Conservation (phyloP, 2,329 filamentous ascomycete species). For the Clonostachys byssicola region DNA sequence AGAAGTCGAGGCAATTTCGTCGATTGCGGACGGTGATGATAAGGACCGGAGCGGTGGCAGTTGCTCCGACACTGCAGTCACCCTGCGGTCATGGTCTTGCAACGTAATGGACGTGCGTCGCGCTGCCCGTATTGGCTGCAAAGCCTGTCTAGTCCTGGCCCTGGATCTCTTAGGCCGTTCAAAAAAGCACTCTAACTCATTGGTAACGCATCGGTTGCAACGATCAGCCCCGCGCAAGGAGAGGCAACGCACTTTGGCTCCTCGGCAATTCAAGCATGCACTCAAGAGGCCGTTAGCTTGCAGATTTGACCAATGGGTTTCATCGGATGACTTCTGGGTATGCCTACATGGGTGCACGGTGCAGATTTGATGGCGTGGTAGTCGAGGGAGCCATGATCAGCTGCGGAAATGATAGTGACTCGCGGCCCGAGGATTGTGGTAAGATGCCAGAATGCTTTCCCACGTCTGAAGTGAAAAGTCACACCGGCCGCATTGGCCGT, state of each 20-base stretch:
- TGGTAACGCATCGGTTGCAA: conserved; percentile 2
- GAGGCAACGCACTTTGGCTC: conserved; percentile 3
- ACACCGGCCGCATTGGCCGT: too few relatives aligned
- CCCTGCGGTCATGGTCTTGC: too few relatives aligned
- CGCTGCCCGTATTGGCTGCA: too few relatives aligned
- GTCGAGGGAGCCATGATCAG: conserved; percentile 9
- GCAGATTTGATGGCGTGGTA: conserved; percentile 7
- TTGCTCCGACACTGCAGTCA: too few relatives aligned
- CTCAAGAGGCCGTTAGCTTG: background rate
- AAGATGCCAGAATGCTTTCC: too few relatives aligned
- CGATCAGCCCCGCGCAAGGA: conserved; percentile 1
- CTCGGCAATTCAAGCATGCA: conserved; percentile 2
- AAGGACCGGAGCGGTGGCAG: too few relatives aligned
- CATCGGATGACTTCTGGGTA: background rate
- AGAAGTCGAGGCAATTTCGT: too few relatives aligned
- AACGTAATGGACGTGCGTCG: too few relatives aligned
- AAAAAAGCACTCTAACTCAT: conserved; percentile 2
- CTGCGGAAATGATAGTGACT: background rate
- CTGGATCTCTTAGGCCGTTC: conserved; percentile 1
- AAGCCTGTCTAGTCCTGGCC: too few relatives aligned
- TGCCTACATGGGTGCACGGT: conserved; percentile 9
- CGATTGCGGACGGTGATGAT: too few relatives aligned
- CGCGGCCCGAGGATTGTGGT: too few relatives aligned
- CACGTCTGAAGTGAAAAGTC: too few relatives aligned
- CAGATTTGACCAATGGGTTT: background rate